Conservation (phyloP, 345 rosid genomes). For the Turritis glabra region DNA sequence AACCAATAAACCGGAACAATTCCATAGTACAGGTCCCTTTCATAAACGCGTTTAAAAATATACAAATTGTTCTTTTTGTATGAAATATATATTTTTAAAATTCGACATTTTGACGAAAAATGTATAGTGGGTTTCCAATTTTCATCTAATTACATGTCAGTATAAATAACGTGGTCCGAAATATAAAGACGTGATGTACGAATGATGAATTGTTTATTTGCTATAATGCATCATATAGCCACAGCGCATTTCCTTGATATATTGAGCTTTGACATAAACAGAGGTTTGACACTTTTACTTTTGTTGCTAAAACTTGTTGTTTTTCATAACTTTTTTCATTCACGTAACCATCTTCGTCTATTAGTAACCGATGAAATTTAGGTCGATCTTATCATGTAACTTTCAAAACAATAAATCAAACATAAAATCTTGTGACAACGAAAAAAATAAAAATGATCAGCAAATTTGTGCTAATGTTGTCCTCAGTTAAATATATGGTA, state of each 20-base stretch:
- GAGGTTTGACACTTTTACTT: neutral
- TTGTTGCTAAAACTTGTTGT: neutral
- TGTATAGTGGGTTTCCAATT: neutral
- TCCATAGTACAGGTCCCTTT: too few relatives aligned
- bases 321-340: neutral
- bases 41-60: too few relatives aligned
- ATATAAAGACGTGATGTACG: neutral
- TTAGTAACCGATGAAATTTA: neutral
- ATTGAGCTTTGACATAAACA: neutral
- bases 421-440: neutral
- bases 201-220: neutral
- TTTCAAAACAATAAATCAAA: neutral
- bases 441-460: neutral
- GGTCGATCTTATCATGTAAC: neutral
- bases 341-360: neutral
- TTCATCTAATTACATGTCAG: neutral
- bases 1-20: too few relatives aligned
- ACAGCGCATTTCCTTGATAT: neutral
- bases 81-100: neutral
- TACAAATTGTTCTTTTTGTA: neutral
- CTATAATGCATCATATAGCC: neutral
- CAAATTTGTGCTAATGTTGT: neutral
- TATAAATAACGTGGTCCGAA: neutral
- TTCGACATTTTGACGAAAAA: neutral
- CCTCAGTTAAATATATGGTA: neutral